Percentiles rank a stretch among this genome's conserved stretches.
Conservation (phyloP, 2,329 filamentous ascomycete genomes). For the Tolypocladium amazonense region DNA sequence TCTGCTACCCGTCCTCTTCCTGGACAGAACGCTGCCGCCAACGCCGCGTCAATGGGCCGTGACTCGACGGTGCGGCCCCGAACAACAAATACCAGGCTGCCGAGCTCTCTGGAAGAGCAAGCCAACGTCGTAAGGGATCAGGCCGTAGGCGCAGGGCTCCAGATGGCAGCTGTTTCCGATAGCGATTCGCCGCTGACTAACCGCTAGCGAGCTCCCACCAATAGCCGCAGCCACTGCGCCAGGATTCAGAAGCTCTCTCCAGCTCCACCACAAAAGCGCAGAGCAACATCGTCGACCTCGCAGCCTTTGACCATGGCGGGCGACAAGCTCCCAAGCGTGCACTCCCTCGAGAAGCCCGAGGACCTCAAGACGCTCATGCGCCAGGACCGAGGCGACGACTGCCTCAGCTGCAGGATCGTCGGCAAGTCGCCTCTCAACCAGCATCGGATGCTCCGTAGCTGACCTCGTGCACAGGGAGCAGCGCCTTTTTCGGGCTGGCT, state of each 20-base stretch:
- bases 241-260: background rate
- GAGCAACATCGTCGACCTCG: background rate
- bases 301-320: constrained; percentile 16
- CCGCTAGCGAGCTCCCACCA: background rate
- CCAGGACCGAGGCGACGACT: constrained; percentile 52
- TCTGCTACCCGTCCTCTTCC: too few species aligned
- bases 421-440: constrained; percentile 38
- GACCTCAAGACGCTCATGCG: constrained; percentile 48
- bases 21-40: too few species aligned
- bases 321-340: constrained; percentile 36
- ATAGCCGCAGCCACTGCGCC: background rate
- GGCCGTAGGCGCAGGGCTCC: too few species aligned
- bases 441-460: background rate
- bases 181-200: background rate
- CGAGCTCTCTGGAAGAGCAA: too few species aligned
- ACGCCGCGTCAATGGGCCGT: too few species aligned
- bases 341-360: constrained; percentile 48
- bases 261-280: background rate
- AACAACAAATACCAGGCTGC: too few species aligned
- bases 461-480: constrained; percentile 43
- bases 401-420: constrained; percentile 58
- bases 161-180: too few species aligned
- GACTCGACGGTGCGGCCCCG: too few species aligned
- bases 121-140: too few species aligned
- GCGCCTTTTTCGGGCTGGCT: constrained; percentile 64